Conservation (phyloP, 139 green algal genomes). For the Haematococcus lacustris region DNA sequence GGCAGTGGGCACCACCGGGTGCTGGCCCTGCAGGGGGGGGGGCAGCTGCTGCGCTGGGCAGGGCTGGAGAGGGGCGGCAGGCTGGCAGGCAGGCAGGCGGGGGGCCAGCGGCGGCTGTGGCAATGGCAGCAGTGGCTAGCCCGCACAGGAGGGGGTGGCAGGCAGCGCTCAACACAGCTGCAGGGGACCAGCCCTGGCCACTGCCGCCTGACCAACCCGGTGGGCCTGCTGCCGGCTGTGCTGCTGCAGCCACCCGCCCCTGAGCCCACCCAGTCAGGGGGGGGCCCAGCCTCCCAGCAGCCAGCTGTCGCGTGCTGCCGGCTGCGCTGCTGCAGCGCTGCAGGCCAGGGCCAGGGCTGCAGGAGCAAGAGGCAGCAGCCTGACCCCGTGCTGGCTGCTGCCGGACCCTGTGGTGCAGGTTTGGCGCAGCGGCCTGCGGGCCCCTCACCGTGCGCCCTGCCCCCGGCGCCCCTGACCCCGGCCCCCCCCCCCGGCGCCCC, state of each 20-base stretch:
- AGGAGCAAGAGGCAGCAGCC: background rate
- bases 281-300: too few relatives aligned
- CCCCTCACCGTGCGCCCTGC: background rate
- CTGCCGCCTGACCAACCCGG: too few relatives aligned
- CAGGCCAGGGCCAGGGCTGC: too few relatives aligned
- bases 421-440: background rate
- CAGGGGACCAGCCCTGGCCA: too few relatives aligned
- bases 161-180: background rate
- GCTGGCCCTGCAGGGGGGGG: background rate
- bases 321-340: too few relatives aligned
- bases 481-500: too few relatives aligned
- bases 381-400: background rate
- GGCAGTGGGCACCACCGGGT: background rate
- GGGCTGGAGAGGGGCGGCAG: background rate
- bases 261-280: too few relatives aligned
- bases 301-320: too few relatives aligned
- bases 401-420: background rate
- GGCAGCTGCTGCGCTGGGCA: background rate
- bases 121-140: background rate
- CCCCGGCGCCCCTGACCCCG: constrained; percentile 8
- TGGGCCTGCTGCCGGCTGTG: too few relatives aligned
- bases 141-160: background rate
- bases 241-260: too few relatives aligned
- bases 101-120: background rate
- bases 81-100: background rate